A percentile compares a stretch with the other conserved stretches of the same genome.
Conservation (phyloP, 805 yeast species). For the Candida orba region DNA sequence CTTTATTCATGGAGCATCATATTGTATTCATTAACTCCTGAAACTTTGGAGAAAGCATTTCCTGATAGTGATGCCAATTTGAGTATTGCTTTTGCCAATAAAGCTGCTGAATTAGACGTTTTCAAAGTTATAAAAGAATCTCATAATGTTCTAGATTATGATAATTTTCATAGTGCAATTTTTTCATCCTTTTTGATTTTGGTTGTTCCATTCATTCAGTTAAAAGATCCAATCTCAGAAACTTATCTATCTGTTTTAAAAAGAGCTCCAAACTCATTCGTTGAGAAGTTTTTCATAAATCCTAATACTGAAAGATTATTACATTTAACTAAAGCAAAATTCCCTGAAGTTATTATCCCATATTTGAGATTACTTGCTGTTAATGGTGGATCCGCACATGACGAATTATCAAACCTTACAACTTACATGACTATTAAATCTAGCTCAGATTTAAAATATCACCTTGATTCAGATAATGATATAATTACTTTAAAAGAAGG, state of each 20-base stretch:
- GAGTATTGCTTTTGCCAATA: constrained; percentile 13
- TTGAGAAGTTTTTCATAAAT: constrained; percentile 32
- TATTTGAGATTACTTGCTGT: constrained; percentile 53
- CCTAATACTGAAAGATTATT: constrained; percentile 28
- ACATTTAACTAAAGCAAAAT: constrained; percentile 55
- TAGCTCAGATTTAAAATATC: constrained; percentile 34
- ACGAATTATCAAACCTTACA: constrained; percentile 48
- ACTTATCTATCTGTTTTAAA: constrained; percentile 25
- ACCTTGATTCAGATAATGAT: constrained; percentile 42
- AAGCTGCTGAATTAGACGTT: constrained; percentile 35
- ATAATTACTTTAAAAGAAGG: constrained; percentile 42
- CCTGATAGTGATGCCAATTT: constrained; percentile 16
- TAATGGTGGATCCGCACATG: constrained; percentile 60
- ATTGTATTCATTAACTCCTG: constrained; percentile 41
- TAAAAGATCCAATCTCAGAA: constrained; percentile 29
- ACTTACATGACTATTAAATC: constrained; percentile 52
- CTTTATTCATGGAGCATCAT: constrained; percentile 64
- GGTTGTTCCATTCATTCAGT: constrained; percentile 39
- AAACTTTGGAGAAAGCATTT: constrained; percentile 35
- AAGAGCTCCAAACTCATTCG: constrained; percentile 28
- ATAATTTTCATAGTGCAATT: constrained; percentile 42
- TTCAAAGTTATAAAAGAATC: constrained; percentile 37
- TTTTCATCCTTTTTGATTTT: constrained; percentile 29
- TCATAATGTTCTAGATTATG: constrained; percentile 39
- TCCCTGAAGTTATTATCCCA: constrained; percentile 60